A percentile compares a stretch with the other conserved stretches of the same genome.
Conservation (phyloP, 257 asterid genomes). For the Solanum paucissectum region DNA sequence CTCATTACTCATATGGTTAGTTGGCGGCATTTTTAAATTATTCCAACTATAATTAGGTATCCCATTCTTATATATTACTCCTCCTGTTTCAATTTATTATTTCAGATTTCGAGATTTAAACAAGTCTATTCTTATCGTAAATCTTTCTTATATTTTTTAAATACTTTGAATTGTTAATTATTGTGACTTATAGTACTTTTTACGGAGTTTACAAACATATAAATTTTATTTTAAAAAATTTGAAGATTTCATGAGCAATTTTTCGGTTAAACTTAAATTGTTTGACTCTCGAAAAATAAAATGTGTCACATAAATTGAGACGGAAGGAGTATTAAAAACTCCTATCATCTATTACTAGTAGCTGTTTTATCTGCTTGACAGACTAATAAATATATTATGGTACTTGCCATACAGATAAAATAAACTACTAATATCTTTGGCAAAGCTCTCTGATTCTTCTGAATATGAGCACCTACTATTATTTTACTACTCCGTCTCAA, state of each 20-base stretch:
- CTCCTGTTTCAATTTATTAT: fast-evolving
- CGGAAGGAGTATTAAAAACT: fast-evolving
- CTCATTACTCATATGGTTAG: neutral
- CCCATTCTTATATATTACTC: neutral
- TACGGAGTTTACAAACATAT: too few relatives aligned
- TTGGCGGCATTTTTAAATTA: neutral
- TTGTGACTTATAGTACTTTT: too few relatives aligned
- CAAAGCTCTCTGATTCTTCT: neutral
- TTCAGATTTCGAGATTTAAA: fast-evolving
- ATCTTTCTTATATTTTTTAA: too few relatives aligned
- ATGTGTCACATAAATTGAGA: fast-evolving
- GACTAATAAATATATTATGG: neutral
- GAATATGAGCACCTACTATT: neutral
- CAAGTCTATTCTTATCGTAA: fast-evolving
- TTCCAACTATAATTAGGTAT: neutral
- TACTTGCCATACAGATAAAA: neutral
- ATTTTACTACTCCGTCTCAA: fast-evolving
- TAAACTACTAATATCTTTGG: neutral
- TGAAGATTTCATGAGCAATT: fast-evolving
- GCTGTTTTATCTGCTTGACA: neutral
- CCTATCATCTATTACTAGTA: neutral
- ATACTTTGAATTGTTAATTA: too few relatives aligned
- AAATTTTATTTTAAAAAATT: too few relatives aligned
- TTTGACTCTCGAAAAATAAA: fast-evolving
- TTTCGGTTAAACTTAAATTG: fast-evolving